These are phyloP conservation scores for Colletotrichum somersetense DNA, from an alignment of 2,329 filamentous ascomycete species.

Conservation along the genomic window DNA sequence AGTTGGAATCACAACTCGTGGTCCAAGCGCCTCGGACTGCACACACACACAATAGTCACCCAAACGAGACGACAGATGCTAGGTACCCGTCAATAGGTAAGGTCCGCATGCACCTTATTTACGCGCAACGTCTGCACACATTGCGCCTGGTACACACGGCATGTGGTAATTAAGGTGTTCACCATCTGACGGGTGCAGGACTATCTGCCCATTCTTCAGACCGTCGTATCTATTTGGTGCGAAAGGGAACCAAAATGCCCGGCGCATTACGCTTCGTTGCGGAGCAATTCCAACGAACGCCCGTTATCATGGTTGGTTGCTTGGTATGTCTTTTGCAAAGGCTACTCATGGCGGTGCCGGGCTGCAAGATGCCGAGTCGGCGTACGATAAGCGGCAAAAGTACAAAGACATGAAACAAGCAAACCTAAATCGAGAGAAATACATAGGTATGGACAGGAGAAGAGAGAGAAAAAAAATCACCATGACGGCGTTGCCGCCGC, in stretches of 20 bases:
- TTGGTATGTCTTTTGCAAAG: neutral
- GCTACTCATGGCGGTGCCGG: neutral
- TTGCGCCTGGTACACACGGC: neutral
- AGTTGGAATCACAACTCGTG: constrained; percentile 30
- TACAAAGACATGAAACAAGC: neutral
- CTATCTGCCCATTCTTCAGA: constrained; percentile 2
- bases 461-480: neutral
- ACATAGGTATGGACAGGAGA: neutral
- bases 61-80: neutral
- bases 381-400: neutral
- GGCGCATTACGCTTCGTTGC: neutral
- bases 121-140: neutral
- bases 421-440: neutral
- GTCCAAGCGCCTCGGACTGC: constrained; percentile 35
- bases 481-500: constrained; percentile 22
- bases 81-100: neutral
- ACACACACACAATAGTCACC: neutral
- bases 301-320: neutral
- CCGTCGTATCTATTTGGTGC: neutral
- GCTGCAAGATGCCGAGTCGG: too few species aligned
- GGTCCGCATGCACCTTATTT: constrained; percentile 6
- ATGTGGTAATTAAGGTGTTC: constrained; percentile 10
- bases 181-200: neutral
- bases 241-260: neutral
- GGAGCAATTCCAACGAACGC: neutral